Evolutionary conservation across 2,329 filamentous ascomycete species (phyloP).

Genomic region (Zymoseptoria pseudotritici): DNA sequence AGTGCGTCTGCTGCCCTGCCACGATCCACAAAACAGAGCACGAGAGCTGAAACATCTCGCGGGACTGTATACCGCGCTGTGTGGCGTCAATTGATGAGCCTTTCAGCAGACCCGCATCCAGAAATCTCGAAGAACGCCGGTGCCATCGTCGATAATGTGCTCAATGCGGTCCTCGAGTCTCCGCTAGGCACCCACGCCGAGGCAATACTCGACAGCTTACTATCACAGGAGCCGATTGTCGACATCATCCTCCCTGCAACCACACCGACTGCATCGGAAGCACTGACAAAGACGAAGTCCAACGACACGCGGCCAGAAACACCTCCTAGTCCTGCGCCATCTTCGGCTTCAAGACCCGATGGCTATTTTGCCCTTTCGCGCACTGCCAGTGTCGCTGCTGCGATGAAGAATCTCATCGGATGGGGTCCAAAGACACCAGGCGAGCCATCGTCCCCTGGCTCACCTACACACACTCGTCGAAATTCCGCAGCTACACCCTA

Average conservation of each 20-base stretch:
- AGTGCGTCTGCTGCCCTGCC: constrained; percentile 14
- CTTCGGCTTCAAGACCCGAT: constrained; percentile 44
- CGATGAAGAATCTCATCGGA: constrained; percentile 54
- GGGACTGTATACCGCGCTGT: constrained; percentile 89
- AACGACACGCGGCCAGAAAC: constrained; percentile 41
- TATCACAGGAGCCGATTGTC: constrained; percentile 42
- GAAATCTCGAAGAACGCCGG: constrained; percentile 82
- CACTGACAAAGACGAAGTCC: constrained; percentile 33
- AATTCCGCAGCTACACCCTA: constrained; percentile 21
- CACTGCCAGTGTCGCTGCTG: constrained; percentile 58
- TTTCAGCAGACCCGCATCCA: constrained; percentile 89
- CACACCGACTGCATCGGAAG: constrained; percentile 12
- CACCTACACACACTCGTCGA: constrained; percentile 21
- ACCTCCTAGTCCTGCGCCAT: constrained; percentile 36
- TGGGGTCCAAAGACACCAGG: constrained; percentile 23
- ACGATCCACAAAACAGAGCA: constrained; percentile 28
- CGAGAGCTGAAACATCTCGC: constrained; percentile 54
- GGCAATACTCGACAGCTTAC: constrained; percentile 53
- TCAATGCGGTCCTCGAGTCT: constrained; percentile 70
- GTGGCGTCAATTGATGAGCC: constrained; percentile 86
- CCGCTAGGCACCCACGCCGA: constrained; percentile 65
- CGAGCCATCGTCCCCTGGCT: constrained; percentile 18
- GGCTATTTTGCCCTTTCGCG: constrained; percentile 57
- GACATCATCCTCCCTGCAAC: constrained; percentile 9
- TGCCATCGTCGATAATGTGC: constrained; percentile 78